phyloP scores from a whole-genome alignment of 1,284 basidiomycete species.

The Laetiporus sulphureus region DNA sequence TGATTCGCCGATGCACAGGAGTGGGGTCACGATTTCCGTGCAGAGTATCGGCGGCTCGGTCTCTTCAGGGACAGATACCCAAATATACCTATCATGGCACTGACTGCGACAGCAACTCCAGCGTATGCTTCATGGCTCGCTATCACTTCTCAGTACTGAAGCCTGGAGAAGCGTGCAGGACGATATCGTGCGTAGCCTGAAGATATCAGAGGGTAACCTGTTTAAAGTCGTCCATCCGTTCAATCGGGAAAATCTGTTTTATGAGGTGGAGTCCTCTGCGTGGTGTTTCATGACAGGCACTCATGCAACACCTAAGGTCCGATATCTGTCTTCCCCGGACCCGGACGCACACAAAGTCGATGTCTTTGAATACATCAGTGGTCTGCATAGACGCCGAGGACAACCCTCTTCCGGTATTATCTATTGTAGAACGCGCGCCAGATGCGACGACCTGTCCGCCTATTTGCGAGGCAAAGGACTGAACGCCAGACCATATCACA shows the following conservation, averaged over 20 bases:
- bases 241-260: constrained; percentile 76
- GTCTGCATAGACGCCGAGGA: constrained; percentile 49
- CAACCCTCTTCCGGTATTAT: constrained; percentile 71
- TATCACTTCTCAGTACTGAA: constrained; percentile 1
- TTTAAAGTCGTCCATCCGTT: constrained; percentile 70
- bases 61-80: constrained; percentile 64
- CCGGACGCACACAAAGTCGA: constrained; percentile 51
- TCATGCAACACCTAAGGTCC: constrained; percentile 40
- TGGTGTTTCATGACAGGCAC: neutral
- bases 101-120: constrained; percentile 73
- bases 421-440: constrained; percentile 64
- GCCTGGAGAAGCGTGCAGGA: constrained; percentile 41
- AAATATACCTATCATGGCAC: constrained; percentile 74
- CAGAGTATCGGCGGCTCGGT: constrained; percentile 67
- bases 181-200: constrained; percentile 64
- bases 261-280: constrained; percentile 46
- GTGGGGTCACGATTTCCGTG: constrained; percentile 81
- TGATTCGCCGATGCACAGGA: constrained; percentile 41
- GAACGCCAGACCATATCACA: constrained; percentile 71
- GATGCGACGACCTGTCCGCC: constrained; percentile 62
- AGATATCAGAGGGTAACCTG: constrained; percentile 49
- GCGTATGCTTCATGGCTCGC: constrained; percentile 31
- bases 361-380: constrained; percentile 60
- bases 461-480: constrained; percentile 62
- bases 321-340: constrained; percentile 49